Conservation (phyloP, 2,329 filamentous ascomycete genomes). For the Acarospora socialis region DNA sequence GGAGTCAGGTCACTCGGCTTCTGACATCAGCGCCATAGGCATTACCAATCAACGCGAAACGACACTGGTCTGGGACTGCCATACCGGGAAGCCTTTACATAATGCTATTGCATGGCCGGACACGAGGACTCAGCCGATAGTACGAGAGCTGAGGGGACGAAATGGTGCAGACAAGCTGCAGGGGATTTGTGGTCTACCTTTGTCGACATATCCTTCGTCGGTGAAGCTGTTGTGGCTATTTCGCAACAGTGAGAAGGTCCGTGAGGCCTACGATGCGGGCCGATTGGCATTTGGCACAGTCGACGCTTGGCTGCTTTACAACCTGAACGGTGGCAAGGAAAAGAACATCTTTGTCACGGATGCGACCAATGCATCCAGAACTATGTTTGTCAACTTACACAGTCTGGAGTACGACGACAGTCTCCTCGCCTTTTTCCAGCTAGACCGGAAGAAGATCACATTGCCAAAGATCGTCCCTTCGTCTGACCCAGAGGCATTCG, state of each 20-base stretch:
- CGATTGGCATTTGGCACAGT: conserved; percentile 74
- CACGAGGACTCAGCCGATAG: conserved; percentile 61
- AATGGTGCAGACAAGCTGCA: conserved; percentile 54
- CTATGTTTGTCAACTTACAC: conserved; percentile 86
- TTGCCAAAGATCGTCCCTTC: conserved; percentile 77
- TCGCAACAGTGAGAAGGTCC: conserved; percentile 54
- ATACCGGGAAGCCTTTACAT: conserved; percentile 64
- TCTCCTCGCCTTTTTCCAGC: conserved; percentile 63
- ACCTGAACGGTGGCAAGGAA: conserved; percentile 56
- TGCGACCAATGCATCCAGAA: conserved; percentile 74
- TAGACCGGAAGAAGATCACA: conserved; percentile 56
- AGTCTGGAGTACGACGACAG: conserved; percentile 66
- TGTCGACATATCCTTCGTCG: conserved; percentile 79
- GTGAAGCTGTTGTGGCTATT: conserved; percentile 77
- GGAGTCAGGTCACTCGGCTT: conserved; percentile 50
- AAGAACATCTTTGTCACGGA: conserved; percentile 67
- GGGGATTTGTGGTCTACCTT: conserved; percentile 61
- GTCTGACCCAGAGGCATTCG: conserved; percentile 59
- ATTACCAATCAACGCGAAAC: conserved; percentile 90
- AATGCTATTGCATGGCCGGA: conserved; percentile 88
- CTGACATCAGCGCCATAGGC: conserved; percentile 61
- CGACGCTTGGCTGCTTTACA: conserved; percentile 77
- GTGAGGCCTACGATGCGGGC: conserved; percentile 60
- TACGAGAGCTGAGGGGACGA: conserved; percentile 58
- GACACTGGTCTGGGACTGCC: conserved; percentile 68